Base-by-base conservation (phyloP, 2,329 filamentous ascomycete genomes). In the Aureobasidium sp. region DNA sequence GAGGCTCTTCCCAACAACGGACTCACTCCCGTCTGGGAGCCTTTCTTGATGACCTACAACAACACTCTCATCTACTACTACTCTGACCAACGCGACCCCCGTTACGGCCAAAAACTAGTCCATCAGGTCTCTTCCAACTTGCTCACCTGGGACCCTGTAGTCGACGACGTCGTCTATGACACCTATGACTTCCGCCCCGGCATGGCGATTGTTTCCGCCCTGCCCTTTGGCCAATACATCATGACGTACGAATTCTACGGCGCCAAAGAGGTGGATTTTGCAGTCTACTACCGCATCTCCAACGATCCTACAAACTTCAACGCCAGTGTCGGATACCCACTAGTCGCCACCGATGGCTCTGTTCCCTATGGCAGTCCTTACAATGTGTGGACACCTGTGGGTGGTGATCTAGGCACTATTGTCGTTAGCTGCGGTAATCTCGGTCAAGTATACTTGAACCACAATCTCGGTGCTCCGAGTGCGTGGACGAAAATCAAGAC, bases 11-110 rank as follows among this genome's bases (percentile, higher is more conserved):
- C 86, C 3, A 79, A 83, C 68, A 88, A 90, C 67, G 86, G 84
- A 1, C 71, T 84, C 41, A 87, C 85, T 0, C 85, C 86, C 0
- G 83, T 90, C 25, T 90, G 87, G 87, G 88, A 90, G 71, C 87
- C 87, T 0, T 89, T 87, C 71, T 73, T 90, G 45, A 79, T 80
- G 70, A 76, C 80, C 48, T 79, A 85, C 70, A 74, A 87, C 61
- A 78, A 82, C 59, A 76, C 82, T 57, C 74, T 90, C 21, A 79
- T 89, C 39, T 76, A 81, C 67, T 90, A 88, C 77, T 90, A 89
- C 75, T 85, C 86, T 1, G 87, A 90, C 71, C 87, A 90, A 70
- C 81, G 87, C 39, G 85, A 85, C 64, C 79, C 84, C 64, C 63
- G 69, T 1, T 77, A 89, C 68, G 87, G 86, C 21, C 87, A 90